Evolutionary conservation across 768 basidiomycete species (phyloP).

Genomic region (Paxillus ammoniavirescens): DNA sequence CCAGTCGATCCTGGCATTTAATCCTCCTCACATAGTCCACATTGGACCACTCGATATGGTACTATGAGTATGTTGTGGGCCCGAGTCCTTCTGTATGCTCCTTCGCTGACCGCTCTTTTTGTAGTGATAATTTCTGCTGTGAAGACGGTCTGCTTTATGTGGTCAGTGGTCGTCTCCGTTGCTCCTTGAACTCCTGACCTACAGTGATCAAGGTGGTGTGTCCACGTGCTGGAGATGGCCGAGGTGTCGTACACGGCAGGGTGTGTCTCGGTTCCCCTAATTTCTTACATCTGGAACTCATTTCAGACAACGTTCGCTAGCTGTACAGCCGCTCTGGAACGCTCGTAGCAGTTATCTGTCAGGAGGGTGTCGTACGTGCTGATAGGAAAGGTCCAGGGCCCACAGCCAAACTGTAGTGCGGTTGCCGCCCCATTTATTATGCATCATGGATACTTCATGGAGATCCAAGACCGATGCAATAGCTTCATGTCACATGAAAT

Average conservation of each 20-base stretch:
- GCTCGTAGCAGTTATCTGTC: conserved; percentile 73
- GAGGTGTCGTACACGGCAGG: conserved; percentile 68
- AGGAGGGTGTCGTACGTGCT: conserved; percentile 77
- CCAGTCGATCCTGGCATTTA: neutral
- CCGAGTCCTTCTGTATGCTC: neutral
- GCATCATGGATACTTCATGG: neutral
- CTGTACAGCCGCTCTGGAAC: conserved; percentile 66
- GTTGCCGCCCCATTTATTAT: neutral
- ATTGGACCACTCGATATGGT: conserved; percentile 78
- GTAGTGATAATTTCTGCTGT: conserved; percentile 71
- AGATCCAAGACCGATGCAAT: neutral
- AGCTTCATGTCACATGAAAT: neutral
- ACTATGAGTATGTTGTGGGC: conserved; percentile 56
- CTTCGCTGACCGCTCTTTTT: conserved; percentile 3
- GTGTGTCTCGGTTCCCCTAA: conserved; percentile 39
- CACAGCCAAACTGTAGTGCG: conserved; percentile 34
- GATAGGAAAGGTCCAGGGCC: conserved; percentile 44
- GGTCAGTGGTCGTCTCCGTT: conserved; percentile 38
- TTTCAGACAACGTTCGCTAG: conserved; percentile 32
- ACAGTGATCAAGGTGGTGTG: conserved; percentile 50
- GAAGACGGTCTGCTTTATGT: conserved; percentile 81
- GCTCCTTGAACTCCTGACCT: neutral
- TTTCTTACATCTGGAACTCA: neutral
- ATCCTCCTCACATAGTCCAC: conserved; percentile 47
- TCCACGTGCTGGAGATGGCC: conserved; percentile 61